Evolutionary conservation across 2,329 filamentous ascomycete genomes (phyloP), one percentile per base, ranked within the genome.

Genomic region (Ophiostoma pallidulum): DNA sequence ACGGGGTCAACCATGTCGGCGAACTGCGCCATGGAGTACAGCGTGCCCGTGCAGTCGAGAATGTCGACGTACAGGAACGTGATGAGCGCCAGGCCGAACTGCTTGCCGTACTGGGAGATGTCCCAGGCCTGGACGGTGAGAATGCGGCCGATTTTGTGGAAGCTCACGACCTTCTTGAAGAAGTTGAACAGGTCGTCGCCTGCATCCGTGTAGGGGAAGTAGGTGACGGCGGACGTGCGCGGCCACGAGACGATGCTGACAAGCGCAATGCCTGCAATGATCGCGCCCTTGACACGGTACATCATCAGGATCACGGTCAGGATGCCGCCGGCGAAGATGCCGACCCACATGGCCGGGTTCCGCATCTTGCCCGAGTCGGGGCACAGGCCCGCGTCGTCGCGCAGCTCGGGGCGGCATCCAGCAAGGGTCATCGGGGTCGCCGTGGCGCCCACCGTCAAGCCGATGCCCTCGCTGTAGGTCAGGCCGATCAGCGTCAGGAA

Each of bases 51-150:
- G 57, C 80, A 82, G 60, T 89, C 84, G 51, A 89, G 80, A 55
- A 88, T 85, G 57, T 88, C 84, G 43, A 89, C 84, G 51, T 88
- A 88, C 3, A 89, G 72, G 59, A 89, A 87, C 1, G 84, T 88
- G 59, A 88, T 80, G 45, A 88, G 74, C 0, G 84, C 82, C 4
- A 87, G 68, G 9, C 74, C 77, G 58, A 87, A 87, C 72, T 72
- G 29, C 74, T 70, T 9, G 67, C 64, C 3, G 71, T 72, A 5
- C 61, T 57, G 85, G 58, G 76, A 86, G 9, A 88, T 66, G 41
- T 78, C 66, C 83, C 83, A 88, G 52, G 86, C 71, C 51, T 86
- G 78, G 3, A 74, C 78, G 35, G 69, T 75, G 22, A 88, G 67
- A 1, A 76, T 78, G 47, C 73, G 71, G 49, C 74, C 57, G 57